These are phyloP conservation scores for Aspergillus funiculosus DNA, from an alignment of 495 filamentous ascomycete species.

Conservation along the genomic window DNA sequence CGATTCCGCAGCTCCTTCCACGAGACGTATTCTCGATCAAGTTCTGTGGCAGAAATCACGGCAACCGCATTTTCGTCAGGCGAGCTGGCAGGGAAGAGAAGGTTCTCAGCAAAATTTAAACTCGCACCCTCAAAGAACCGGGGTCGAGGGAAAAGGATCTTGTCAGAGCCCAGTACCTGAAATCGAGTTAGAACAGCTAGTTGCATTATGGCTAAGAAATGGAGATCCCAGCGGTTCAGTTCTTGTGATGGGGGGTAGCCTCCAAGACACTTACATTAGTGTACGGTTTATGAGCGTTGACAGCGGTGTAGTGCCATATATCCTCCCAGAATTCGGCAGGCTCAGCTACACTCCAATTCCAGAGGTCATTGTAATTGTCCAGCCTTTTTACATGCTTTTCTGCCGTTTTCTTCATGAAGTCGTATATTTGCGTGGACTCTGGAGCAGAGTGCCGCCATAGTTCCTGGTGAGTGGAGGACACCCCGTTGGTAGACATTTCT, in stretches of 20 bases:
- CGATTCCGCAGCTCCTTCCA: slow-evolving; percentile 76
- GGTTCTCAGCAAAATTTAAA: slow-evolving; percentile 89
- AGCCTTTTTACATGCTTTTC: slow-evolving; percentile 58
- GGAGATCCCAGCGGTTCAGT: background rate
- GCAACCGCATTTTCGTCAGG: slow-evolving; percentile 55
- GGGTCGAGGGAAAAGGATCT: slow-evolving; percentile 77
- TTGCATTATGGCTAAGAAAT: background rate
- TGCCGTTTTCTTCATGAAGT: slow-evolving; percentile 64
- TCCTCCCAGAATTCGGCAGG: slow-evolving; percentile 76
- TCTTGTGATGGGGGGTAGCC: background rate
- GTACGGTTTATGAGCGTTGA: slow-evolving; percentile 62
- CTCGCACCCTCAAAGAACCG: slow-evolving; percentile 72
- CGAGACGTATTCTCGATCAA: slow-evolving; percentile 58
- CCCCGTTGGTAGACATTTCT: slow-evolving; percentile 28
- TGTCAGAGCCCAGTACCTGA: slow-evolving; percentile 62
- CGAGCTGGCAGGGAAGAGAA: slow-evolving; percentile 64
- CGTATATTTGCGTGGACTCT: slow-evolving; percentile 59
- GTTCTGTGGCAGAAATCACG: slow-evolving; percentile 70
- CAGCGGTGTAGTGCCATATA: slow-evolving; percentile 73
- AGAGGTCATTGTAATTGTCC: slow-evolving; percentile 60
- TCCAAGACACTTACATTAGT: slow-evolving; percentile 47
- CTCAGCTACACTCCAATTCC: slow-evolving; percentile 78
- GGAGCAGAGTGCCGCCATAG: slow-evolving; percentile 72
- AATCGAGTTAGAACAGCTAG: slow-evolving; percentile 8
- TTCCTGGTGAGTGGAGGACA: slow-evolving; percentile 31